Evolutionary conservation across 371 early-diverging fungal genomes (phyloP).

Genomic region (Mortierella sp.): DNA sequence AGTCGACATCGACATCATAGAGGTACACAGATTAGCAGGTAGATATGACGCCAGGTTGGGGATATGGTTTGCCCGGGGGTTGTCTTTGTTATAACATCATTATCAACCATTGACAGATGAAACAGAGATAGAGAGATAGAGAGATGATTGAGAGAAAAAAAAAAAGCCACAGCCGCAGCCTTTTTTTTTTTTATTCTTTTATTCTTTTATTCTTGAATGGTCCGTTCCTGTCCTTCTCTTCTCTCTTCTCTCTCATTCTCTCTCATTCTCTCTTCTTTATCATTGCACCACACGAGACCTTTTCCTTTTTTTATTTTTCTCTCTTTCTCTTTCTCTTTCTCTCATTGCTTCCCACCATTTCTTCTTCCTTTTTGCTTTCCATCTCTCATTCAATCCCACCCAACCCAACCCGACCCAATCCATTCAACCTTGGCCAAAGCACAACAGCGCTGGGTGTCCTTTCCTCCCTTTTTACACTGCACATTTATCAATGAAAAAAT

Average conservation of each 20-base stretch:
- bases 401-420: no score
- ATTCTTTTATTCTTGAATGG: neutral
- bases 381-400: neutral
- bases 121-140: no score
- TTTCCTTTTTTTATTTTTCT: neutral
- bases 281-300: no score
- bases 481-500: conserved; percentile 26
- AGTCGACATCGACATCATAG: no score
- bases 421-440: neutral
- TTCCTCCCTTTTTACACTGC: neutral
- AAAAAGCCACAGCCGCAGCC: neutral
- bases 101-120: no score
- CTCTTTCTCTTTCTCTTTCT: conserved; percentile 1
- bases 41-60: no score
- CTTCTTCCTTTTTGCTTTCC: neutral
- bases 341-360: neutral
- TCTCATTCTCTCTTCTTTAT: neutral
- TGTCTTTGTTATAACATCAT: no score
- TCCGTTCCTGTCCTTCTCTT: neutral
- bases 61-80: no score
- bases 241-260: neutral
- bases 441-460: neutral
- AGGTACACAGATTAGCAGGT: no score
- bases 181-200: conserved; percentile 4
- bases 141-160: no score